Percentiles rank a stretch among this genome's conserved stretches.
These are phyloP conservation scores for Clarireedia paspali DNA, from an alignment of 2,329 filamentous ascomycete genomes.

Conservation along the genomic window DNA sequence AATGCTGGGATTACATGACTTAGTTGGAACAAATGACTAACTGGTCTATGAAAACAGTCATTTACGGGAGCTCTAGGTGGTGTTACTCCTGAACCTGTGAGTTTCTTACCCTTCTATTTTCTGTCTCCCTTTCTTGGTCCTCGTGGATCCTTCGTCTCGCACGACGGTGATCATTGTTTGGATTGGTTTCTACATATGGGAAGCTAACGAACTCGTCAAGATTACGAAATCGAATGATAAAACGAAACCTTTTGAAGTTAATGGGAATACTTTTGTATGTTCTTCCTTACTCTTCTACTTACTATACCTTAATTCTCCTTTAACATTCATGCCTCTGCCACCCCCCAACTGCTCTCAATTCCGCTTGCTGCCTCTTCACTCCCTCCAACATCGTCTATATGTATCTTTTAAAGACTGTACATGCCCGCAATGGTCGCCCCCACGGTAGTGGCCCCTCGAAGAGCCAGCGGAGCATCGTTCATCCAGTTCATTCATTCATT, in stretches of 20 bases:
- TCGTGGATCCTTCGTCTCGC: neutral
- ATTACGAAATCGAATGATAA: conserved; percentile 5
- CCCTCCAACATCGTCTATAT: too few relatives aligned
- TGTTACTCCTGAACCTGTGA: conserved; percentile 2
- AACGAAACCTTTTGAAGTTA: neutral
- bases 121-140: neutral
- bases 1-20: neutral
- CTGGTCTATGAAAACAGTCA: neutral
- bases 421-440: too few relatives aligned
- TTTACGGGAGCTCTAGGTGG: conserved; percentile 5
- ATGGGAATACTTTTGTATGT: conserved; percentile 5
- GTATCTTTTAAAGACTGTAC: too few relatives aligned
- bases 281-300: neutral
- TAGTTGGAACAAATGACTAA: neutral
- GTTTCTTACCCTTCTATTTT: neutral
- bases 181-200: too few relatives aligned
- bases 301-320: neutral
- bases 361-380: too few relatives aligned
- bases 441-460: too few relatives aligned
- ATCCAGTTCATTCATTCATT: too few relatives aligned
- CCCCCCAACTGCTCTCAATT: too few relatives aligned
- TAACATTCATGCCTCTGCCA: neutral
- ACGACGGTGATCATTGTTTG: neutral
- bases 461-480: too few relatives aligned
- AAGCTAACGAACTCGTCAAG: neutral